Base-by-base conservation (phyloP, 116 monocot species). In the Trichopus zeylanicus region DNA sequence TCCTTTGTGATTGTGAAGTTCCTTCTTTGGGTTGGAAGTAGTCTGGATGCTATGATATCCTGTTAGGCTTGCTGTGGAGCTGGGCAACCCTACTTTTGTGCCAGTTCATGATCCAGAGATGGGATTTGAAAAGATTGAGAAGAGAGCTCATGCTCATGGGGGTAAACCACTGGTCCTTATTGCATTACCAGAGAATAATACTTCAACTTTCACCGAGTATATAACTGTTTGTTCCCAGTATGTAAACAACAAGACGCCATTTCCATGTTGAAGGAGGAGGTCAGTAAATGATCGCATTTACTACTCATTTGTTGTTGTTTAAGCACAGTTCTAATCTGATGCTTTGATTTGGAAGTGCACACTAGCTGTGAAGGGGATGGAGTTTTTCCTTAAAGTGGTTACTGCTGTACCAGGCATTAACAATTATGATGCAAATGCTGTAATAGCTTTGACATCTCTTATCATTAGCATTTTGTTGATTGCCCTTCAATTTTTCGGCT, bases 121-220 rank as follows among this genome's bases (percentile, higher is more conserved):
- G 94, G 94, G 90, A 28, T 95, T 95, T 64, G 94, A 89, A 78
- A 89, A 86, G 78, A 89, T 86, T 63, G 83, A 86, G 42, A 83
- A 81, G 70, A 86, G 89, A 71, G 83, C 94, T 51, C 86, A 86
- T 76, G 78, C 78, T 67, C 83, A 60, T 73, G 94, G 94, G 18
- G 86, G 94, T 94, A 83, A 67, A n/a, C 2, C 9, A 49, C 33
- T 26, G 18, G 21, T 52, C 31, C 42, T 18, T 23, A 6, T 37
- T 57, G 15, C 37, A 9, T 53, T 26, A n/a, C 4, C 0, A 8
- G 13, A 59, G 53, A 5, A 16, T 5, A 53, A 26, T 42, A 1
- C 22, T 66, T 47, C 12, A 28, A 56, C 3, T 68, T 13, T 21
- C 32, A 29, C 11, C 30, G 51, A 35, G 12, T 27, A 29, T 47